Percentiles rank a stretch among this genome's conserved stretches.
phyloP scores from a whole-genome alignment of 345 rosid species.

The Aquilaria yunnanensis region DNA sequence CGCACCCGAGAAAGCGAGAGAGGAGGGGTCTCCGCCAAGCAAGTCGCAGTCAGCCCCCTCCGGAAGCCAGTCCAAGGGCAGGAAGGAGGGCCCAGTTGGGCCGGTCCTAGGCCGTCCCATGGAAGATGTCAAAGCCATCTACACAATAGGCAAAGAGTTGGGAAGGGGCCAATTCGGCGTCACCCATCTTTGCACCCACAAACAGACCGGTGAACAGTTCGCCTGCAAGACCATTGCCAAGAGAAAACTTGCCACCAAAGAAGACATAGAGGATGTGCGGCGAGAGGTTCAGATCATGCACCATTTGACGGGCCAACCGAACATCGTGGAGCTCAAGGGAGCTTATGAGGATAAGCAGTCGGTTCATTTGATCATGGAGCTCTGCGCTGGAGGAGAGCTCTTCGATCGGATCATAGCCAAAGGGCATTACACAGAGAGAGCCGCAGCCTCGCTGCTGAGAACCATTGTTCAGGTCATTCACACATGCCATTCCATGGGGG shows the following conservation, averaged over 20 bases:
- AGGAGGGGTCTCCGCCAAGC: conserved; percentile 5
- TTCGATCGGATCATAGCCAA: conserved; percentile 61
- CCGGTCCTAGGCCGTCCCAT: conserved; percentile 57
- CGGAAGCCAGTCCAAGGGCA: conserved; percentile 13
- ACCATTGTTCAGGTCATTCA: conserved; percentile 59
- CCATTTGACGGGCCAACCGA: conserved; percentile 59
- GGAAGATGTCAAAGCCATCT: conserved; percentile 55
- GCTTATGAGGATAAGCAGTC: conserved; percentile 67
- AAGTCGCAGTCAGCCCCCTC: conserved; percentile 19
- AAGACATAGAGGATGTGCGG: conserved; percentile 59
- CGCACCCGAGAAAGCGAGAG: too few species aligned
- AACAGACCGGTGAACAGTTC: conserved; percentile 41
- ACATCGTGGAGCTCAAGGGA: conserved; percentile 66
- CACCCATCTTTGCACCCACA: conserved; percentile 53
- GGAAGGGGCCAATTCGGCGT: conserved; percentile 69
- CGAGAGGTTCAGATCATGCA: conserved; percentile 76
- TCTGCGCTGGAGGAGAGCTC: conserved; percentile 73
- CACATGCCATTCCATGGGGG: conserved; percentile 67
- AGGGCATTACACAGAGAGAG: conserved; percentile 67
- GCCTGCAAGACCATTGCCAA: conserved; percentile 75
- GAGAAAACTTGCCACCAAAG: conserved; percentile 52
- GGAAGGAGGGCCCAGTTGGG: conserved; percentile 39
- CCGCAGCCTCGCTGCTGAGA: conserved; percentile 50
- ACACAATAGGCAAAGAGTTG: conserved; percentile 54
- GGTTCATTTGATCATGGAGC: conserved; percentile 75